phyloP scores from a whole-genome alignment of 2,329 filamentous ascomycete genomes.

The Fusarium graminum region DNA sequence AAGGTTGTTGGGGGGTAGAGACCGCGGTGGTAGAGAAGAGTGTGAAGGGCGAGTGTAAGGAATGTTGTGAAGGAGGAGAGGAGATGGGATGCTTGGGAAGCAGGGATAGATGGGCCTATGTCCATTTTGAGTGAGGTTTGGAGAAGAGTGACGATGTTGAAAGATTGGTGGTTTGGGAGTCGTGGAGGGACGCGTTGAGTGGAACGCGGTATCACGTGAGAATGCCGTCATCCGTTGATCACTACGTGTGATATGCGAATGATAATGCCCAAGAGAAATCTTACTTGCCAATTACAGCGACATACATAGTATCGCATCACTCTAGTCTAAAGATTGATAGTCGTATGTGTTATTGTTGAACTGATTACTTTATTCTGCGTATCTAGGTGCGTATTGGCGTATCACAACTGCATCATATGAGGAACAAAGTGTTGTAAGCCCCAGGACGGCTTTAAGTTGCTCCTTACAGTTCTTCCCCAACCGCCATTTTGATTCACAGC shows the following conservation, averaged over 20 bases:
- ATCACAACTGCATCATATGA: neutral
- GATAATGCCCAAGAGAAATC: neutral
- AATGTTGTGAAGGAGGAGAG: conserved; percentile 81
- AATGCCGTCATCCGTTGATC: neutral
- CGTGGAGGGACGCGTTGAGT: conserved; percentile 43
- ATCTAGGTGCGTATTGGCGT: neutral
- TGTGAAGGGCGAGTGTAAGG: conserved; percentile 85
- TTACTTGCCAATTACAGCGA: neutral
- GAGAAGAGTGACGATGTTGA: conserved; percentile 6
- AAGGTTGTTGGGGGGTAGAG: conserved; percentile 86
- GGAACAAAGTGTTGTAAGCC: neutral
- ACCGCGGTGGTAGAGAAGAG: conserved; percentile 83
- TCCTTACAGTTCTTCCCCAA: too few relatives aligned
- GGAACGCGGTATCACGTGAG: conserved; percentile 48
- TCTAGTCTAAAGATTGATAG: neutral
- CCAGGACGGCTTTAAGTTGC: neutral
- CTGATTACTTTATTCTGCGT: neutral
- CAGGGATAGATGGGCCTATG: conserved; percentile 48
- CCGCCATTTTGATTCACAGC: neutral
- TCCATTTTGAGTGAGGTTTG: conserved; percentile 14
- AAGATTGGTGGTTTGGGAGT: conserved; percentile 15
- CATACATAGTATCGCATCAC: neutral
- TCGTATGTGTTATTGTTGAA: neutral
- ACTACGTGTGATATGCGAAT: neutral
- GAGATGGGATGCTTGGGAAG: conserved; percentile 60